Conservation (phyloP, 495 filamentous ascomycete species). For the Podospora fimiseda region DNA sequence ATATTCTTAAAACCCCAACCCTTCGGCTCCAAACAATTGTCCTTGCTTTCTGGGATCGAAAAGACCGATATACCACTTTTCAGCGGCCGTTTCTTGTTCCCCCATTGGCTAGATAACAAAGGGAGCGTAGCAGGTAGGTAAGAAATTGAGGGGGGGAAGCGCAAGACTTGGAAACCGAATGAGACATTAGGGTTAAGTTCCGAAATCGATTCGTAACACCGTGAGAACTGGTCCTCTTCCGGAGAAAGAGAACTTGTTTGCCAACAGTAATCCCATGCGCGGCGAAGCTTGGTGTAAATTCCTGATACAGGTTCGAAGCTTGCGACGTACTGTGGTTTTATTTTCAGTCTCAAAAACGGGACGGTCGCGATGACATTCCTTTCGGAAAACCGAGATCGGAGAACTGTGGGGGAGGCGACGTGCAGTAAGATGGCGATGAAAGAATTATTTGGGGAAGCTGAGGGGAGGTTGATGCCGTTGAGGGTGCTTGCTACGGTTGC, state of each 20-base stretch:
- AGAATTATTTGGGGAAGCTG: slow-evolving; percentile 23
- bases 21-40: slow-evolving; percentile 32
- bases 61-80: slow-evolving; percentile 32
- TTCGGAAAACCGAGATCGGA: slow-evolving; percentile 58
- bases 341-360: slow-evolving; percentile 23
- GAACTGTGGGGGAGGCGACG: slow-evolving; percentile 61
- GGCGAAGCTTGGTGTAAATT: slow-evolving; percentile 25
- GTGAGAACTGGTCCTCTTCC: slow-evolving; percentile 24
- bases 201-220: slow-evolving; percentile 52
- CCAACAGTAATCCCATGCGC: slow-evolving; percentile 26
- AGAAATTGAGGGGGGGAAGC: too few species aligned
- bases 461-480: neutral
- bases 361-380: slow-evolving; percentile 50
- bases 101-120: slow-evolving; percentile 9
- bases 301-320: slow-evolving; percentile 36
- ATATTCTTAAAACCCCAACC: slow-evolving; percentile 27
- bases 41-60: slow-evolving; percentile 9
- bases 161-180: slow-evolving; percentile 50
- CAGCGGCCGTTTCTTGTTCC: slow-evolving; percentile 31
- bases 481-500: slow-evolving; percentile 12
- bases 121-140: slow-evolving; percentile 38
- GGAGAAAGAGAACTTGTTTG: slow-evolving; percentile 3
- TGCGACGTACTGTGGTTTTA: slow-evolving; percentile 30
- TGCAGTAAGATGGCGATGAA: slow-evolving; percentile 46
- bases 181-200: slow-evolving; percentile 75